A percentile compares a stretch with the other conserved stretches of the same genome.
Evolutionary conservation across 352 stramenopile species (phyloP).

Genomic region (Phytophthora melonis): DNA sequence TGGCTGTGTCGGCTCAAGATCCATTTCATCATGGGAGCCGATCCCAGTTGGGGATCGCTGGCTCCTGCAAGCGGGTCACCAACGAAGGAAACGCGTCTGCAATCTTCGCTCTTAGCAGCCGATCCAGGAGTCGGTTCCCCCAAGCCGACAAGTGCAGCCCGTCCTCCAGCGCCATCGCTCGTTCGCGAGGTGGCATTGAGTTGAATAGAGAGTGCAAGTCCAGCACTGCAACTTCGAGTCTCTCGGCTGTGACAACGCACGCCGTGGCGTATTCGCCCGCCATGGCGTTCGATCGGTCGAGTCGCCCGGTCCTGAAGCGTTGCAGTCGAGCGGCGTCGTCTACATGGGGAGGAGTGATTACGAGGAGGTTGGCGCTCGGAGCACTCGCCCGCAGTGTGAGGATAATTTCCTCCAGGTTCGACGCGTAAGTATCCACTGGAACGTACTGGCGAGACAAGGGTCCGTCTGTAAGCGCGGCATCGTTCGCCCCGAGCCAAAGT

Average conservation of each 20-base stretch:
- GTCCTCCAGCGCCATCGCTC: constrained; percentile 47
- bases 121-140: constrained; percentile 56
- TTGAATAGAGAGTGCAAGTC: constrained; percentile 60
- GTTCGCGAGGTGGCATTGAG: constrained; percentile 36
- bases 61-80: constrained; percentile 13
- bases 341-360: constrained; percentile 59
- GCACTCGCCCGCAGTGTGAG: constrained; percentile 26
- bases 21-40: constrained; percentile 1
- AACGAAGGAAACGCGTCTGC: constrained; percentile 31
- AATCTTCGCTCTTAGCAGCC: constrained; percentile 45
- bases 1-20: background rate
- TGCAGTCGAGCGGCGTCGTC: constrained; percentile 40
- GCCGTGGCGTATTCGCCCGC: constrained; percentile 46
- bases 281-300: constrained; percentile 52
- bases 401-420: constrained; percentile 51
- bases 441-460: constrained; percentile 46
- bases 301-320: constrained; percentile 17
- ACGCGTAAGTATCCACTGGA: constrained; percentile 48
- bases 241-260: constrained; percentile 43
- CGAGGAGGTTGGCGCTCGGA: constrained; percentile 37
- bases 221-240: constrained; percentile 38
- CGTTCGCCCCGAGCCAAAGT: constrained; percentile 71
- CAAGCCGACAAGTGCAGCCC: constrained; percentile 58
- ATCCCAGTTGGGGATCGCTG: constrained; percentile 33
- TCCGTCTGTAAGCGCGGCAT: constrained; percentile 53